phyloP scores from a whole-genome alignment of 257 asterid species.

The Scutellaria minor region DNA sequence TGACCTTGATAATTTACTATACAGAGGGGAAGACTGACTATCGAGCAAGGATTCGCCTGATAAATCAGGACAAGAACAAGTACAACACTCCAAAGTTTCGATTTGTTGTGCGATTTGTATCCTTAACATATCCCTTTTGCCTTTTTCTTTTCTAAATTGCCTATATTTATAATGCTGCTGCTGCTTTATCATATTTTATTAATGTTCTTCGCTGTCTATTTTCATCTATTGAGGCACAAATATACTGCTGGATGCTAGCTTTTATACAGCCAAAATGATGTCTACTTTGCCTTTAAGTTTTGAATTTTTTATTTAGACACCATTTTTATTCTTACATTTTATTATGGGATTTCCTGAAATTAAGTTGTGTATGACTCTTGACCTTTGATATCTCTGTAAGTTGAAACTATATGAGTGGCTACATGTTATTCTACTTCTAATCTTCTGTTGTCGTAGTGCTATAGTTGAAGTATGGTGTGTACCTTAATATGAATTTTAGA shows the following conservation, averaged over 20 bases:
- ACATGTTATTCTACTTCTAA: not conserved
- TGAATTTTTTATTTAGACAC: not conserved
- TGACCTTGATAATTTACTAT: conserved; percentile 4
- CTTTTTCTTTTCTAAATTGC: not conserved
- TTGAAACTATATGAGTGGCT: not conserved
- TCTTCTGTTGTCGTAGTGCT: not conserved
- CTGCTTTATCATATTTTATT: no score
- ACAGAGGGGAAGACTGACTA: conserved; percentile 66
- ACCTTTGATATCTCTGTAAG: not conserved
- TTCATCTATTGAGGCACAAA: not conserved
- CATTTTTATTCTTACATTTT: no score
- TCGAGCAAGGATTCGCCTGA: conserved; percentile 58
- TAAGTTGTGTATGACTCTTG: not conserved
- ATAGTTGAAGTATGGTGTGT: not conserved
- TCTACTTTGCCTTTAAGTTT: not conserved
- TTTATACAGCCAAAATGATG: not conserved
- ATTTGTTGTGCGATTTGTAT: conserved; percentile 56
- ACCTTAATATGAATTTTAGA: conserved; percentile 42
- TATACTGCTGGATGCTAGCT: not conserved
- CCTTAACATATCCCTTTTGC: conserved; percentile 11
- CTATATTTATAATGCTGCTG: not conserved
- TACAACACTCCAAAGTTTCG: conserved; percentile 58
- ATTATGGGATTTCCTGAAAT: no score
- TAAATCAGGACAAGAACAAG: conserved; percentile 62
- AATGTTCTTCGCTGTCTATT: not conserved